A percentile compares a stretch with the other conserved stretches of the same genome.
These are phyloP conservation scores for Gyromitra esculenta DNA, from an alignment of 2,329 filamentous ascomycete species.

Conservation along the genomic window DNA sequence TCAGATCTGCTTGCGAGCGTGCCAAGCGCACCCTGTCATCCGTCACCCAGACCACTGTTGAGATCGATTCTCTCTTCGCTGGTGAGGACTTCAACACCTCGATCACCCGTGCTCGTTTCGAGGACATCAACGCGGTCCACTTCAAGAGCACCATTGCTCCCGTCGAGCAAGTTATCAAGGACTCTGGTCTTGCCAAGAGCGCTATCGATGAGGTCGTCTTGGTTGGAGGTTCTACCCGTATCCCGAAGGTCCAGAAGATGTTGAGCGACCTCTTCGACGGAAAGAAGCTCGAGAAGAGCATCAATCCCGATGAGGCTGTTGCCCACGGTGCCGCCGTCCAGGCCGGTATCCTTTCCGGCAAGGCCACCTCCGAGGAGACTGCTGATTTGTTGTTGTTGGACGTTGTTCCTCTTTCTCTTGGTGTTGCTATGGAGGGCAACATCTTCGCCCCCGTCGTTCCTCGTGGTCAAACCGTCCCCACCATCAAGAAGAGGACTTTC, in stretches of 20 bases:
- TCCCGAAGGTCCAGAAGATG: constrained; percentile 98
- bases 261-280: constrained; percentile 98
- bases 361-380: constrained; percentile 95
- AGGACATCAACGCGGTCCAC: constrained; percentile 95
- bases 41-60: constrained; percentile 95
- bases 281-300: constrained; percentile 99
- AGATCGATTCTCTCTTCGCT: constrained; percentile 98
- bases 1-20: constrained; percentile 98
- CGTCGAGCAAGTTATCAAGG: constrained; percentile 95
- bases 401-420: constrained; percentile 93
- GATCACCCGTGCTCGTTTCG: constrained; percentile 98
- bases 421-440: constrained; percentile 99
- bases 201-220: constrained; percentile 98
- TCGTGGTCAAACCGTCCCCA: constrained; percentile 78
- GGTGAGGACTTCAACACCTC: constrained; percentile 97
- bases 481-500: constrained; percentile 87
- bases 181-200: constrained; percentile 85
- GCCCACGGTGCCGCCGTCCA: constrained; percentile 99
- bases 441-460: constrained; percentile 94
- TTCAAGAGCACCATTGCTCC: constrained; percentile 94
- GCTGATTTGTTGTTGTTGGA: constrained; percentile 94
- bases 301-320: constrained; percentile 99
- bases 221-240: constrained; percentile 98
- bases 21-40: constrained; percentile 99
- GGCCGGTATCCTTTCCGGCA: constrained; percentile 97